These are phyloP conservation scores for Puccinia hordei DNA, from an alignment of 1,284 basidiomycete species.

Conservation along the genomic window DNA sequence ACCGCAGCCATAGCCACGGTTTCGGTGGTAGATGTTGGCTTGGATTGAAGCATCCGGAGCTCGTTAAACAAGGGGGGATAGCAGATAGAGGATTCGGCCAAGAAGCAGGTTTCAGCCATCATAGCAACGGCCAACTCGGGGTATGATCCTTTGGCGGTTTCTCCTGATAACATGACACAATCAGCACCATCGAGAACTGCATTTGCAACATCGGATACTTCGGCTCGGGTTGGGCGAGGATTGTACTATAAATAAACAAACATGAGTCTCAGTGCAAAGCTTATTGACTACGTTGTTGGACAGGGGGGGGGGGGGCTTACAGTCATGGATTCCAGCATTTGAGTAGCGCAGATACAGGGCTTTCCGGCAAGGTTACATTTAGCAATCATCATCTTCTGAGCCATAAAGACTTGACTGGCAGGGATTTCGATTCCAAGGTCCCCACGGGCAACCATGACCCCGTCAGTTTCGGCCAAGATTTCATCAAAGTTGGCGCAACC, in stretches of 20 bases:
- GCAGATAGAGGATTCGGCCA: conserved; percentile 89
- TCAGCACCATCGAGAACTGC: conserved; percentile 94
- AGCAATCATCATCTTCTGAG: conserved; percentile 99
- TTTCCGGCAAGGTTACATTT: conserved; percentile 97
- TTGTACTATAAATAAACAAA: conserved; percentile 66
- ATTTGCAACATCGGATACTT: conserved; percentile 96
- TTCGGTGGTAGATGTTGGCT: conserved; percentile 88
- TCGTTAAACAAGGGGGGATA: conserved; percentile 83
- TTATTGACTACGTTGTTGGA: neutral
- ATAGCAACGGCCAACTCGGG: conserved; percentile 75
- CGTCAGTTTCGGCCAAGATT: conserved; percentile 86
- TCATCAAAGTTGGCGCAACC: conserved; percentile 97
- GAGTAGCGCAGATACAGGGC: conserved; percentile 97
- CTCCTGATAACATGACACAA: conserved; percentile 97
- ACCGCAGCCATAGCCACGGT: conserved; percentile 92
- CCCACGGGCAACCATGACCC: conserved; percentile 98
- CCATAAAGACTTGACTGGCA: conserved; percentile 93
- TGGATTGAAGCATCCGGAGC: conserved; percentile 72
- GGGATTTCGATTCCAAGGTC: conserved; percentile 98
- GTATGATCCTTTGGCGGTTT: conserved; percentile 94
- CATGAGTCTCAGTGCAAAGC: neutral
- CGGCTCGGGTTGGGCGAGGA: conserved; percentile 92
- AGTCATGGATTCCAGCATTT: conserved; percentile 99
- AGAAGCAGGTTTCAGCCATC: conserved; percentile 97
- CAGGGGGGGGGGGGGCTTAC: conserved; percentile 63